phyloP scores from a whole-genome alignment of 805 yeast genomes.

The Candida germanica region DNA sequence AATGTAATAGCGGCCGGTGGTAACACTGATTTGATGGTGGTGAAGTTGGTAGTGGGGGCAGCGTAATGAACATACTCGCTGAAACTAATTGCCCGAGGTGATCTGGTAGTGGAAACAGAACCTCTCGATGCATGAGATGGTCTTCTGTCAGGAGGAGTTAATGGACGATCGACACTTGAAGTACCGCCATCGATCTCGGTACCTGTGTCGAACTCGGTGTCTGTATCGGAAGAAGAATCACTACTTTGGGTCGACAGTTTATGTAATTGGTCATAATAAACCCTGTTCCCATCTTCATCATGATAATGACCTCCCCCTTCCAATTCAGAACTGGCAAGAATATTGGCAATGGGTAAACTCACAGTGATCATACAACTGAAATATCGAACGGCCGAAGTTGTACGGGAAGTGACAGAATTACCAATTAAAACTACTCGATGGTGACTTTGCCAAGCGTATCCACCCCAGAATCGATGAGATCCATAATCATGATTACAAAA shows the following conservation, averaged over 20 bases:
- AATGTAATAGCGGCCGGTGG: constrained; percentile 76
- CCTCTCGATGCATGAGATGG: constrained; percentile 11
- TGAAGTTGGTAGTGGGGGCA: constrained; percentile 66
- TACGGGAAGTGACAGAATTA: constrained; percentile 39
- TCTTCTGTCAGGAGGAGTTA: constrained; percentile 12
- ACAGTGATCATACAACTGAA: constrained; percentile 49
- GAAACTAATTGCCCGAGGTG: constrained; percentile 42
- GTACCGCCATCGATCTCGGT: neutral
- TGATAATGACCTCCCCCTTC: constrained; percentile 26
- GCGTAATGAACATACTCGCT: constrained; percentile 72
- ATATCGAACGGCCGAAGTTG: constrained; percentile 46
- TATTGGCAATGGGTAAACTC: constrained; percentile 54
- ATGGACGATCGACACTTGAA: constrained; percentile 5
- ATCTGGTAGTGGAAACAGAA: constrained; percentile 13
- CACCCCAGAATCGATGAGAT: constrained; percentile 62
- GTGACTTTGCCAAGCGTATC: constrained; percentile 75
- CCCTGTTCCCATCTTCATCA: constrained; percentile 17
- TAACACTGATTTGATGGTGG: constrained; percentile 65
- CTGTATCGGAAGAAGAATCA: constrained; percentile 1
- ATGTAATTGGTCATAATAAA: constrained; percentile 12
- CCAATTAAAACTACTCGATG: constrained; percentile 68
- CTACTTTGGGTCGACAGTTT: constrained; percentile 8
- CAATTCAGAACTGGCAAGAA: constrained; percentile 41
- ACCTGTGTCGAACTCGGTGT: no score
- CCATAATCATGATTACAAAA: constrained; percentile 50